A percentile compares a stretch with the other conserved stretches of the same genome.
Conservation (phyloP, 1,139 yeast genomes). For the Blastobotrys buckinghamii region DNA sequence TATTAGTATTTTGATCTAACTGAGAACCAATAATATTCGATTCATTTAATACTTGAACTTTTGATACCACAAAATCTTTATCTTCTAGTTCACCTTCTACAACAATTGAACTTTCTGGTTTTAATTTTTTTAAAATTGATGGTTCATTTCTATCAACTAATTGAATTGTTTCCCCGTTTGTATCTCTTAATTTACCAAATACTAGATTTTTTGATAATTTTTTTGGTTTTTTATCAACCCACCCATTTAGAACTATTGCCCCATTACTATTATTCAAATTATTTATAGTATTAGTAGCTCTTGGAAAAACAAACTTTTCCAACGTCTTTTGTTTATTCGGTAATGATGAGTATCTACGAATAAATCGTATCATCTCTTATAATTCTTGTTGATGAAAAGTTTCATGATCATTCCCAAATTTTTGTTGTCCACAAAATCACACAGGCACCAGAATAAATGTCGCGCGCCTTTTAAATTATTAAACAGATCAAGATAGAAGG, state of each 20-base stretch:
- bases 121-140: slow-evolving; percentile 43
- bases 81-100: slow-evolving; percentile 51
- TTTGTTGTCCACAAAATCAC: neutral
- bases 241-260: slow-evolving; percentile 53
- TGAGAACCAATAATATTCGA: slow-evolving; percentile 68
- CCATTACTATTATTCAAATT: neutral
- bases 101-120: slow-evolving; percentile 72
- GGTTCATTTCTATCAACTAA: slow-evolving; percentile 49
- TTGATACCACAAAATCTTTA: slow-evolving; percentile 48
- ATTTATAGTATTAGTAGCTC: neutral
- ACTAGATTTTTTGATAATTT: slow-evolving; percentile 50
- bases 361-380: neutral
- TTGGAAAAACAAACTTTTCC: neutral
- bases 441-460: no score
- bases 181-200: slow-evolving; percentile 73
- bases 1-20: slow-evolving; percentile 45
- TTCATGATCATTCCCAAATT: neutral
- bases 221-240: slow-evolving; percentile 71
- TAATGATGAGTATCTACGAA: neutral
- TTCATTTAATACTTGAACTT: slow-evolving; percentile 55
- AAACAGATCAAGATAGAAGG: no score
- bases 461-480: no score
- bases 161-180: slow-evolving; percentile 62
- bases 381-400: neutral
- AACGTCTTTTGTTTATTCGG: neutral